Evolutionary conservation across 352 stramenopile genomes (phyloP).

Genomic region (Phytophthora niederhauseri): DNA sequence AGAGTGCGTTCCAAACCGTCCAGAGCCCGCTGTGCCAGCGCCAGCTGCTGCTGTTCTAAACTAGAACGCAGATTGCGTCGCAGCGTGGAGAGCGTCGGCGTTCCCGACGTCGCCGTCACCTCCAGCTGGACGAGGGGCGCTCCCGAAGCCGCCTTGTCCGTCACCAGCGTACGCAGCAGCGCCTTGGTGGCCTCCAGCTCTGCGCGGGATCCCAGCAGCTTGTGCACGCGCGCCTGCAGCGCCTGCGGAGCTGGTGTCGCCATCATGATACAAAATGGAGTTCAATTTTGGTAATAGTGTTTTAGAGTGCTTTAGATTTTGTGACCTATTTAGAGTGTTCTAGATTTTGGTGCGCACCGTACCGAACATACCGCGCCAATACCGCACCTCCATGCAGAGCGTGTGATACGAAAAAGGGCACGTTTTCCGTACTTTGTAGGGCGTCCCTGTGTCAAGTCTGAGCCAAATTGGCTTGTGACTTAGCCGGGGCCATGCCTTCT

Average conservation of each 20-base stretch:
- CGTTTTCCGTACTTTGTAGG: no score
- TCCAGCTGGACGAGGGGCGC: constrained; percentile 40
- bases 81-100: constrained; percentile 46
- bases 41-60: constrained; percentile 61
- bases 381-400: no score
- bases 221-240: constrained; percentile 65
- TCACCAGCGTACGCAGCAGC: constrained; percentile 60
- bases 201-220: constrained; percentile 61
- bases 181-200: constrained; percentile 70
- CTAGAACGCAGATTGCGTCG: constrained; percentile 50
- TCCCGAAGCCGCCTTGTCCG: constrained; percentile 19
- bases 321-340: no score
- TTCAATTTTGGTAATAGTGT: no score
- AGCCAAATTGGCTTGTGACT: no score
- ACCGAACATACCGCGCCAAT: no score
- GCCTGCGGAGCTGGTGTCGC: constrained; percentile 30
- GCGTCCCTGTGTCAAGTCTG: no score
- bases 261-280: constrained; percentile 4
- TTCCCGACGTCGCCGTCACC: constrained; percentile 3
- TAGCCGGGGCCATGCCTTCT: no score
- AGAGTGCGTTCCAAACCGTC: constrained; percentile 50
- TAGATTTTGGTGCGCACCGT: no score
- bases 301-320: no score
- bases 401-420: no score
- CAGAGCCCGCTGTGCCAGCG: constrained; percentile 54